Base-by-base conservation (phyloP, 257 asterid genomes). In the Nicotiana noctiflora region DNA sequence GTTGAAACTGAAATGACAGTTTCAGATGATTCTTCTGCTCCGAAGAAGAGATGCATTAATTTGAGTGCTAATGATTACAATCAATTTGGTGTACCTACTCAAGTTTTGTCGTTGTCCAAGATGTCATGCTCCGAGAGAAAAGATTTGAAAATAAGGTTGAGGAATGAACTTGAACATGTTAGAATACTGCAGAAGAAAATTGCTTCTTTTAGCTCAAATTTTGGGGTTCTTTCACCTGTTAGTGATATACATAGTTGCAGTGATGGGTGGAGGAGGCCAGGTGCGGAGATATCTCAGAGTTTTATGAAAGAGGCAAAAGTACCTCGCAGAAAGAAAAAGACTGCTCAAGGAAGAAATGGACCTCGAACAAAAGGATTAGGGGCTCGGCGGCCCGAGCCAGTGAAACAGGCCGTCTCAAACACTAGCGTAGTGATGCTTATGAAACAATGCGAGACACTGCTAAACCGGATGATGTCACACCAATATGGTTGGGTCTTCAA, bases 381-480 rank as follows among this genome's bases (percentile, higher is more conserved):
- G 9, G 80, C 82, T 70, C 87, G 82, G 82, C 83, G 82, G 32
- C 34, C 77, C 31, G 93, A 87, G 81, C 25, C 88, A 1, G 84
- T 79, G 80, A 84, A 84, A 87, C 92, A 85, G 63, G 49, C 80
- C 37, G 61, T 37, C 18, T 87, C 85, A 59, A 81, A 82, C 80
- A 85, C 93, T 25, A 87, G n/a, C 78, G 86, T 67, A 37, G 89
- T 60, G 44, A 80, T 87, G 84, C 65, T 92, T 83, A 87, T 90
- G 92, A 93, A 91, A 81, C 92, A 90, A 82, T 94, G 98, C 49
- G 93, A 90, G 79, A 61, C 89, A 17, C 79, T 93, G 81, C 82
- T 94, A 29, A 83, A 25, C 80, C 87, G 88, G 32, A 8, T 94
- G 85, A 89, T 91, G 93, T 76, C 67, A 6, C 98, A 90, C 66